Evolutionary conservation across 2,329 filamentous ascomycete genomes (phyloP).

Genomic region (Aspergillus sp.): DNA sequence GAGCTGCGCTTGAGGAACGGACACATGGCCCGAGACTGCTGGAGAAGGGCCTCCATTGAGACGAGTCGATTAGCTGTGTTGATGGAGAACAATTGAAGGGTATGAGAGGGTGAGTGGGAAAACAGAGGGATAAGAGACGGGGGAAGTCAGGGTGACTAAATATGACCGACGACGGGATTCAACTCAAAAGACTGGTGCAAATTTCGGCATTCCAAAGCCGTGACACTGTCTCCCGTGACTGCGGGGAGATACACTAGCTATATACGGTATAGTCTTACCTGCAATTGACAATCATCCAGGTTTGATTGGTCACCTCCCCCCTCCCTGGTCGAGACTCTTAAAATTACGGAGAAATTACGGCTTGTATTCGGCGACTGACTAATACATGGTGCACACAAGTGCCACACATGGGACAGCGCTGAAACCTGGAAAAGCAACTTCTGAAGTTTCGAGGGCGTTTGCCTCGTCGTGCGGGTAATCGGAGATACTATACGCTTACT

Average conservation of each 20-base stretch:
- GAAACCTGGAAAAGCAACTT: neutral
- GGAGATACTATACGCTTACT: neutral
- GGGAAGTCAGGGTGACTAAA: conserved; percentile 2
- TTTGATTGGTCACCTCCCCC: neutral
- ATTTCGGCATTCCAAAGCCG: conserved; percentile 12
- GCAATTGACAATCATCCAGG: neutral
- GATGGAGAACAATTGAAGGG: conserved; percentile 1
- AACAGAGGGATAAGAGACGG: conserved; percentile 3
- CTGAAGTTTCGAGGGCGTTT: neutral
- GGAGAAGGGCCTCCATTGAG: conserved; percentile 87
- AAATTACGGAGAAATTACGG: neutral
- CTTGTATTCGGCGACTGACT: neutral
- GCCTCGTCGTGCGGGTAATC: neutral
- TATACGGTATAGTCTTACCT: neutral
- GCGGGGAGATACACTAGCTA: neutral
- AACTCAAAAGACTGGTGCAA: conserved; percentile 2
- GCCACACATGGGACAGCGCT: neutral
- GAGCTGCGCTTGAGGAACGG: conserved; percentile 96
- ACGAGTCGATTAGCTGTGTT: neutral
- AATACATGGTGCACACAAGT: neutral
- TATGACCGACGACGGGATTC: conserved; percentile 4
- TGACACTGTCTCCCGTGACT: conserved; percentile 1
- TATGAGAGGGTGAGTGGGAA: neutral
- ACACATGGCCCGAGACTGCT: conserved; percentile 95
- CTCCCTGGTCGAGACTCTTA: neutral